Base-by-base conservation (phyloP, 2,329 filamentous ascomycete species). In the Herpomyces periplanetae region DNA sequence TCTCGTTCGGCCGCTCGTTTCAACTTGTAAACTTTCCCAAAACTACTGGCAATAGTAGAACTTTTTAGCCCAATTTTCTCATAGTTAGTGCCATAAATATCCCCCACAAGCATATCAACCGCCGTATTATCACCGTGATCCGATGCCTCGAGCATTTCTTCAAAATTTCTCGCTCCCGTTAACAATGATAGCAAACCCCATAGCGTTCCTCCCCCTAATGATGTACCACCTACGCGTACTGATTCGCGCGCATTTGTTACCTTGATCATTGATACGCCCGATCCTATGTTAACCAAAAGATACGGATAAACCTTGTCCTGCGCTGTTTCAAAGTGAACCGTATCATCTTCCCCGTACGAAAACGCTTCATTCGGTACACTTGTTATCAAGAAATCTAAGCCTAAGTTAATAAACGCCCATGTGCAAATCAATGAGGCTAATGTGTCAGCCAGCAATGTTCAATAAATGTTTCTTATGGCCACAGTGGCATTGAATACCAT, bases 311-410 rank as follows among this genome's bases (percentile, higher is more conserved):
- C 69, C 28, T 75, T 58, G n/a, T 57, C 46, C 17, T 49, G 47
- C 1, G 69, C 57, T 24, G 61, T 54, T 27, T 62, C 57, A 34
- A 87, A 91, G 31, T 68, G 55, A 64, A 88, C 85, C 3, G 73
- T 71, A 29, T 80, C 61, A 13, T 37, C 31, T 36, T 85, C 75
- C 34, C 64, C 73, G 40, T 91, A 91, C 9, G 71, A 88, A 34
- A 96, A 96, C 21, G 96, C 75, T 40, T 96, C 80, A 28, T 64
- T 58, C 9, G 80, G 80, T 23, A 96, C 91, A 36, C 91, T 73
- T 27, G 69, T 85, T 34, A 91, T 91, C 47, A 96, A 91, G 43
- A 91, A 96, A 36, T 96, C 80, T 16, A 96, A 57, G 6, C 75
- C 71, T 69, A 29, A 25, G 13, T n/a, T n/a, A n/a, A n/a, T n/a